Evolutionary conservation across 441 rosid genomes (phyloP).

Genomic region (Pelargonium exstipulatum): DNA sequence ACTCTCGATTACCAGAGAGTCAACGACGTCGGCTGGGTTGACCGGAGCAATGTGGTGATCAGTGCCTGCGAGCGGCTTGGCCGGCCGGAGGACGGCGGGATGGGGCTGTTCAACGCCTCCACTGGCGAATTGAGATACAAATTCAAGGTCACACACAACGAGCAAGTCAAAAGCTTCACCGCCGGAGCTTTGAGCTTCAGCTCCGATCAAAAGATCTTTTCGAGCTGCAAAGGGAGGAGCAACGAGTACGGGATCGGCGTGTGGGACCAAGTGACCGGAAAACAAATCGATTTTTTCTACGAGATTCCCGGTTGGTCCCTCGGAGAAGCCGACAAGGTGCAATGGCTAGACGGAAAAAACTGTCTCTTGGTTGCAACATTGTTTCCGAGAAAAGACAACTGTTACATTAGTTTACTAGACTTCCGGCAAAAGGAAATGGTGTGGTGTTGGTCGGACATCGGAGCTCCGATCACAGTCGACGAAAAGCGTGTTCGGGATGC

Average conservation of each 20-base stretch:
- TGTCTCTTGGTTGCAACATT: conserved; percentile 83
- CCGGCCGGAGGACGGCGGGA: conserved; percentile 70
- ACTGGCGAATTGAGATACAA: conserved; percentile 66
- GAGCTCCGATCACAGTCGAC: conserved; percentile 47
- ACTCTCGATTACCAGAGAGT: conserved; percentile 83
- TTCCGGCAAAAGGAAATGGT: conserved; percentile 78
- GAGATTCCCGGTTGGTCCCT: conserved; percentile 80
- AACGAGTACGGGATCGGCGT: conserved; percentile 93
- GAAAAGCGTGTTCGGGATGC: conserved; percentile 92
- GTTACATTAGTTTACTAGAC: conserved; percentile 84
- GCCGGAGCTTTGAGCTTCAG: conserved; percentile 78
- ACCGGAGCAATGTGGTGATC: conserved; percentile 52
- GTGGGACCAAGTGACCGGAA: conserved; percentile 88
- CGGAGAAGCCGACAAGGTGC: conserved; percentile 89
- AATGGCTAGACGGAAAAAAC: conserved; percentile 63
- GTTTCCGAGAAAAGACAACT: conserved; percentile 90
- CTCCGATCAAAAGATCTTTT: conserved; percentile 55
- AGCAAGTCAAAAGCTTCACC: conserved; percentile 64
- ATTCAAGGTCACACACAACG: conserved; percentile 64
- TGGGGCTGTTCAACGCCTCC: conserved; percentile 77
- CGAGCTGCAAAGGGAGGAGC: conserved; percentile 85
- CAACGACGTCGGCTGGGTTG: conserved; percentile 75
- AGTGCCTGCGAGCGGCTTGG: conserved; percentile 79
- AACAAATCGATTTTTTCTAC: conserved; percentile 82
- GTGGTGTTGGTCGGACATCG: conserved; percentile 90